Evolutionary conservation across 2,329 filamentous ascomycete genomes (phyloP).

Genomic region (Hymenoscyphus albidus): DNA sequence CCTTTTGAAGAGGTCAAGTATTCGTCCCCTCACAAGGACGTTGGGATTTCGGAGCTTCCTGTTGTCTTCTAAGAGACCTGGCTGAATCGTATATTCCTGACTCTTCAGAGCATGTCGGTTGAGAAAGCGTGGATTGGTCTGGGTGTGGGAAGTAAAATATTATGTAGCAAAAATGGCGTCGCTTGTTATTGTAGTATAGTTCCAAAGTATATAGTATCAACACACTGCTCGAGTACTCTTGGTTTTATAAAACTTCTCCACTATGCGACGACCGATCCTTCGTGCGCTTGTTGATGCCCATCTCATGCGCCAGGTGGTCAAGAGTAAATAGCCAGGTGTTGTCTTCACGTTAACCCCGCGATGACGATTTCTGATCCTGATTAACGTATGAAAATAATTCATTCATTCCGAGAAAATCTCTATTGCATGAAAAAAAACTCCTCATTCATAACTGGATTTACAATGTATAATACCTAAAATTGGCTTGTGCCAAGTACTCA

Average conservation of each 20-base stretch:
- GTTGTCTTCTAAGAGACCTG: conserved; percentile 17
- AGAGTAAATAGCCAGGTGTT: no score
- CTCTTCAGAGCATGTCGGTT: no score
- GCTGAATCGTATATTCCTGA: neutral
- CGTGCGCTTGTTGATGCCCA: no score
- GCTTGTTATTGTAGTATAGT: neutral
- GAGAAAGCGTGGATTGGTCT: neutral
- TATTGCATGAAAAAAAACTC: neutral
- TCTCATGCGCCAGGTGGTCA: no score
- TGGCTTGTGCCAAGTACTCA: conserved; percentile 16
- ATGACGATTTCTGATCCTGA: neutral
- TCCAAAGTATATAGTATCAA: neutral
- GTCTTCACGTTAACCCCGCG: no score
- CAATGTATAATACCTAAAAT: conserved; percentile 18
- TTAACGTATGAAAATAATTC: neutral
- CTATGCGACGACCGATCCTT: no score
- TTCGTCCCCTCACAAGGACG: conserved; percentile 38
- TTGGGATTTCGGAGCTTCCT: conserved; percentile 41
- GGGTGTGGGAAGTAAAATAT: neutral
- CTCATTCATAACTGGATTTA: conserved; percentile 15
- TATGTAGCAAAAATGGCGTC: neutral
- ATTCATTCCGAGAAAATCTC: neutral
- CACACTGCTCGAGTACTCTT: neutral
- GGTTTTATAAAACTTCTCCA: no score
- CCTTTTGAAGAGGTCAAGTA: conserved; percentile 40